These are phyloP conservation scores for Carex kokanica DNA, from an alignment of 176 grass and related monocot species.

Conservation along the genomic window DNA sequence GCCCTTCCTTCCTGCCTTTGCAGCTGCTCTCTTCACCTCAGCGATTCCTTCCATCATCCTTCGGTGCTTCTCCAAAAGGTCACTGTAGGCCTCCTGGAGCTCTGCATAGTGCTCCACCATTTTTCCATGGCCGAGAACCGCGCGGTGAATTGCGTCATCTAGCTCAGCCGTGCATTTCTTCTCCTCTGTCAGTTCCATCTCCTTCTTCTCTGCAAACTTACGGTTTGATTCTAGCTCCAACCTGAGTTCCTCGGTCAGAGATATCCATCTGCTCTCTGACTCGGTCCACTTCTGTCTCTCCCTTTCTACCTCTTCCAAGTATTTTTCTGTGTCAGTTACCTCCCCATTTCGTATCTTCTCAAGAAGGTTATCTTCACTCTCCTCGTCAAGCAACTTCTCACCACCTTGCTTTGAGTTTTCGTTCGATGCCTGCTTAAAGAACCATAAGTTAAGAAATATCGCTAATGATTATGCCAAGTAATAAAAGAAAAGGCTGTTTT, in stretches of 20 bases:
- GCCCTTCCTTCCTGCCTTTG: slow-evolving; percentile 78
- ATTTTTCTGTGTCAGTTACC: slow-evolving; percentile 20
- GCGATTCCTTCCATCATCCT: slow-evolving; percentile 76
- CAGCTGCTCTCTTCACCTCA: slow-evolving; percentile 74
- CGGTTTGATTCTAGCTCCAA: slow-evolving; percentile 77
- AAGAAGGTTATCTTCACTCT: slow-evolving; percentile 51
- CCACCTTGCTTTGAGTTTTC: neutral
- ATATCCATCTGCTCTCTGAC: slow-evolving; percentile 97
- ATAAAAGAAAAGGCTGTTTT: neutral
- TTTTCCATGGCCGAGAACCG: slow-evolving; percentile 75
- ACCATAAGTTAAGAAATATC: neutral
- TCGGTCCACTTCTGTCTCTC: slow-evolving; percentile 87
- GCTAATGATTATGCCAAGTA: neutral
- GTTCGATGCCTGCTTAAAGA: neutral
- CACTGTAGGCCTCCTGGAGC: slow-evolving; percentile 82
- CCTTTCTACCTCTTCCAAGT: slow-evolving; percentile 60
- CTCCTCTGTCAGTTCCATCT: slow-evolving; percentile 63
- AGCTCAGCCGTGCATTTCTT: slow-evolving; percentile 84
- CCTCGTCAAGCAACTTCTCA: slow-evolving; percentile 6
- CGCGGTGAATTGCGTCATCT: slow-evolving; percentile 73
- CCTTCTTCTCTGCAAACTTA: slow-evolving; percentile 71
- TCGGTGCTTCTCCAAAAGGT: slow-evolving; percentile 70
- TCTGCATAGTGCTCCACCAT: slow-evolving; percentile 90
- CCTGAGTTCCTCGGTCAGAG: slow-evolving; percentile 74
- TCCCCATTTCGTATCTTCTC: slow-evolving; percentile 68